A percentile compares a stretch with the other conserved stretches of the same genome.
Evolutionary conservation across 2,329 filamentous ascomycete species (phyloP).

Genomic region (Trichoderma sp.): DNA sequence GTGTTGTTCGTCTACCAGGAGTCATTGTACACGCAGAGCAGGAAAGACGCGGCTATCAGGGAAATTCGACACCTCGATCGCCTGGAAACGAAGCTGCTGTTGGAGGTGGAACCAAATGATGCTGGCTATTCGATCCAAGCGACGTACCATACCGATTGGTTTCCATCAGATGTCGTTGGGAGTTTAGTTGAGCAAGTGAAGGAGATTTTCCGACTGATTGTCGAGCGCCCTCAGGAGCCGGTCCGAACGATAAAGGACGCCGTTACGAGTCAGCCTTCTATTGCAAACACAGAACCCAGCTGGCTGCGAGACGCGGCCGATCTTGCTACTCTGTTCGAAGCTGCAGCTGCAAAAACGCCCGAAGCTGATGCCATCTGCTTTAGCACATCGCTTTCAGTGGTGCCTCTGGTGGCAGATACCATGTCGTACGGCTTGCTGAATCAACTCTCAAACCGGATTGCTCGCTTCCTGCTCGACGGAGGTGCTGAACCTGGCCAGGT

Average conservation of each 20-base stretch:
- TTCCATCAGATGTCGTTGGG: slow-evolving; percentile 59
- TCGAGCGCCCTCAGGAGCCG: slow-evolving; percentile 33
- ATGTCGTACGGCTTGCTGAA: slow-evolving; percentile 70
- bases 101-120: slow-evolving; percentile 71
- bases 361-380: slow-evolving; percentile 66
- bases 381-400: slow-evolving; percentile 43
- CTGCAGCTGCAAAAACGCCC: slow-evolving; percentile 51
- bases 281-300: slow-evolving; percentile 49
- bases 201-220: slow-evolving; percentile 45
- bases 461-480: slow-evolving; percentile 51
- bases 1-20: slow-evolving; percentile 85
- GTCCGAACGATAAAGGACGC: slow-evolving; percentile 29
- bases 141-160: slow-evolving; percentile 51
- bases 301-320: slow-evolving; percentile 44
- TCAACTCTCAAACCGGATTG: slow-evolving; percentile 63
- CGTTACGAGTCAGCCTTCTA: slow-evolving; percentile 48
- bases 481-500: slow-evolving; percentile 57
- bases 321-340: slow-evolving; percentile 58
- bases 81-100: slow-evolving; percentile 72
- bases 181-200: slow-evolving; percentile 65
- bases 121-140: slow-evolving; percentile 48
- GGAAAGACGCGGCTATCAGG: slow-evolving; percentile 44
- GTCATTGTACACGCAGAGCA: slow-evolving; percentile 52
- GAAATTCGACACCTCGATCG: slow-evolving; percentile 67
- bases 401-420: slow-evolving; percentile 39